Evolutionary conservation across 176 grass and related monocot genomes (phyloP).

Genomic region (Oryza meyeriana): DNA sequence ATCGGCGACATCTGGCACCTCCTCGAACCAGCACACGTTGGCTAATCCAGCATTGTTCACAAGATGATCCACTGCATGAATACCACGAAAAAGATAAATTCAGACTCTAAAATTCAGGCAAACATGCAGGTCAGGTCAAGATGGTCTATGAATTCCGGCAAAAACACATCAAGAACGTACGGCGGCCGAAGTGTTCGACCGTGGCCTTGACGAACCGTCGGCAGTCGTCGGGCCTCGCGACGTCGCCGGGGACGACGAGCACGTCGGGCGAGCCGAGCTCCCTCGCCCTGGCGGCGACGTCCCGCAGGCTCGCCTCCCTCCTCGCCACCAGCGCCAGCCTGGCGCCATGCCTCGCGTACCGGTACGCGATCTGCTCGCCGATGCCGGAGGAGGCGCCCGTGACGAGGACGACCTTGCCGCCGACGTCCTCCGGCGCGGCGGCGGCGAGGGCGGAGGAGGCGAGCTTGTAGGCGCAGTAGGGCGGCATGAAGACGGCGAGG

Average conservation of each 20-base stretch:
- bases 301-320: conserved; percentile 40
- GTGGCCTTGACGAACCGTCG: conserved; percentile 44
- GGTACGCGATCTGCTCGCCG: conserved; percentile 75
- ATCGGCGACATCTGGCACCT: conserved; percentile 38
- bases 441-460: conserved; percentile 31
- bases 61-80: conserved; percentile 62
- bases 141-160: neutral
- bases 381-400: conserved; percentile 72
- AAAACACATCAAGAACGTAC: conserved; percentile 9
- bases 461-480: conserved; percentile 57
- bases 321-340: conserved; percentile 45
- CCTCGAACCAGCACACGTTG: conserved; percentile 53
- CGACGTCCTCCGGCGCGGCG: conserved; percentile 44
- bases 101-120: neutral
- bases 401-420: conserved; percentile 60
- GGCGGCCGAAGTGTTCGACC: conserved; percentile 42
- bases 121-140: too few species aligned
- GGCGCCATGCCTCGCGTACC: conserved; percentile 53
- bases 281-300: conserved; percentile 30
- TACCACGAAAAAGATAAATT: neutral
- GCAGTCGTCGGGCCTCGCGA: conserved; percentile 47
- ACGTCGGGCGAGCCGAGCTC: conserved; percentile 46
- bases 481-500: conserved; percentile 45
- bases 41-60: conserved; percentile 63
- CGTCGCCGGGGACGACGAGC: conserved; percentile 39